Percentiles rank a stretch among this genome's conserved stretches.
phyloP scores from a whole-genome alignment of 2,329 filamentous ascomycete species.

The Talaromyces pinophilus region DNA sequence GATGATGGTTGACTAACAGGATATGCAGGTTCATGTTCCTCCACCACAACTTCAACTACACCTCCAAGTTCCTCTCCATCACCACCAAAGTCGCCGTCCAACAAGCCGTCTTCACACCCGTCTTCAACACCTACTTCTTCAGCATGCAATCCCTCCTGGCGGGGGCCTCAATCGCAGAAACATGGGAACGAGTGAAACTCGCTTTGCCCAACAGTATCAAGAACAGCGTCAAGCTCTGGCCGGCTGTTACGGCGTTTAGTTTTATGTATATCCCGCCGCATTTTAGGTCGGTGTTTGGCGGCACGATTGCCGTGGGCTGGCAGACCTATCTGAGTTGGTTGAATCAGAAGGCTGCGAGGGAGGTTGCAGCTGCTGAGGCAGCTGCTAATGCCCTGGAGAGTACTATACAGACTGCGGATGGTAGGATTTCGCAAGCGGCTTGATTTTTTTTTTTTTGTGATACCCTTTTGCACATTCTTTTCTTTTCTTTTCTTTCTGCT shows the following conservation, averaged over 20 bases:
- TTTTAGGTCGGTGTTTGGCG: slow-evolving; percentile 78
- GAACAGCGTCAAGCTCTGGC: slow-evolving; percentile 88
- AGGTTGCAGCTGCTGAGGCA: slow-evolving; percentile 46
- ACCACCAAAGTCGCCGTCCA: slow-evolving; percentile 76
- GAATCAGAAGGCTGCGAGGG: slow-evolving; percentile 70
- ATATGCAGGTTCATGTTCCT: slow-evolving; percentile 72
- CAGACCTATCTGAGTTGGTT: slow-evolving; percentile 85
- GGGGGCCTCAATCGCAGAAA: slow-evolving; percentile 65
- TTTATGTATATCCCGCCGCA: slow-evolving; percentile 81
- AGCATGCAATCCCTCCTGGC: slow-evolving; percentile 73
- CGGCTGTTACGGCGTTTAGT: slow-evolving; percentile 78
- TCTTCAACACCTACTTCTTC: slow-evolving; percentile 84
- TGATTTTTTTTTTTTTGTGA: slow-evolving; percentile 12
- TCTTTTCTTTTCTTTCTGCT: background rate
- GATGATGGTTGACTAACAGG: background rate
- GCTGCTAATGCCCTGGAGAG: slow-evolving; percentile 18
- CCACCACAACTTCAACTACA: slow-evolving; percentile 78
- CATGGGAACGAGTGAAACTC: slow-evolving; percentile 68
- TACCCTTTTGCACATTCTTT: slow-evolving; percentile 6
- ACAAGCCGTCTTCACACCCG: slow-evolving; percentile 76
- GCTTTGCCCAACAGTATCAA: slow-evolving; percentile 75
- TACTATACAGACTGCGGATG: background rate
- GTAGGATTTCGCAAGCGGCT: slow-evolving; percentile 13
- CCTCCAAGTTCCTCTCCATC: slow-evolving; percentile 70
- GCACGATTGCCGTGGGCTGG: slow-evolving; percentile 81